Evolutionary conservation across 768 basidiomycete species (phyloP).

Genomic region (Lentinula sp.): DNA sequence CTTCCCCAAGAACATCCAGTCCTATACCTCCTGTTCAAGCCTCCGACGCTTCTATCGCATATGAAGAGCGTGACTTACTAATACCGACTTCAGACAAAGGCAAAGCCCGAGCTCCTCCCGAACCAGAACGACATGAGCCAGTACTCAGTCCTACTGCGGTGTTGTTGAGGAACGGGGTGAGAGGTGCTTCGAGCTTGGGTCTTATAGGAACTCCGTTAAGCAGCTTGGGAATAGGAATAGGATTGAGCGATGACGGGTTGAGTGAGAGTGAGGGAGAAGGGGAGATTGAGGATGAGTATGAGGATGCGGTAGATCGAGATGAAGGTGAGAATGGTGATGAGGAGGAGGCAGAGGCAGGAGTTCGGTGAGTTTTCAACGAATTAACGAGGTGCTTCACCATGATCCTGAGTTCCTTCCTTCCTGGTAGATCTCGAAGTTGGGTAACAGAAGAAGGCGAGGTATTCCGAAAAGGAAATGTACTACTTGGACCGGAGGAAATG

Average conservation of each 20-base stretch:
- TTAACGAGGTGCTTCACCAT: too few relatives aligned
- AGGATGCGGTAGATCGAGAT: conserved; percentile 42
- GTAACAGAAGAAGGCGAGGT: conserved; percentile 96
- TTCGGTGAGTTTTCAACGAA: neutral
- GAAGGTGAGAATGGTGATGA: neutral
- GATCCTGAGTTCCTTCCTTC: neutral
- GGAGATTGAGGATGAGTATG: conserved; percentile 20
- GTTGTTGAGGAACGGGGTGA: conserved; percentile 23
- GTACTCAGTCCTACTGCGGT: conserved; percentile 62
- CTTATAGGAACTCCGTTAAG: neutral
- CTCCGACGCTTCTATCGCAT: neutral
- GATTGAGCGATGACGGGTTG: neutral
- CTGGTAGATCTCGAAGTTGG: conserved; percentile 65
- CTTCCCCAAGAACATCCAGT: neutral
- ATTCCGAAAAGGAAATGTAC: conserved; percentile 82
- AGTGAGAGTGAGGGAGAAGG: conserved; percentile 12
- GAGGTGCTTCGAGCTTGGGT: neutral
- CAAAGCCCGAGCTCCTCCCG: conserved; percentile 65
- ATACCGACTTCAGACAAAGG: conserved; percentile 51
- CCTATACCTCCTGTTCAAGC: conserved; percentile 35
- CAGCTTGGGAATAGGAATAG: neutral
- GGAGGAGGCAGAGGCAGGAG: neutral
- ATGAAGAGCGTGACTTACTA: too few relatives aligned
- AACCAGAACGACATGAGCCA: conserved; percentile 63
- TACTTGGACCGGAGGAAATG: conserved; percentile 82